Percentiles rank a stretch among this genome's conserved stretches.
Evolutionary conservation across 202 grass and related monocot species (phyloP).

Genomic region (Setaria italica): DNA sequence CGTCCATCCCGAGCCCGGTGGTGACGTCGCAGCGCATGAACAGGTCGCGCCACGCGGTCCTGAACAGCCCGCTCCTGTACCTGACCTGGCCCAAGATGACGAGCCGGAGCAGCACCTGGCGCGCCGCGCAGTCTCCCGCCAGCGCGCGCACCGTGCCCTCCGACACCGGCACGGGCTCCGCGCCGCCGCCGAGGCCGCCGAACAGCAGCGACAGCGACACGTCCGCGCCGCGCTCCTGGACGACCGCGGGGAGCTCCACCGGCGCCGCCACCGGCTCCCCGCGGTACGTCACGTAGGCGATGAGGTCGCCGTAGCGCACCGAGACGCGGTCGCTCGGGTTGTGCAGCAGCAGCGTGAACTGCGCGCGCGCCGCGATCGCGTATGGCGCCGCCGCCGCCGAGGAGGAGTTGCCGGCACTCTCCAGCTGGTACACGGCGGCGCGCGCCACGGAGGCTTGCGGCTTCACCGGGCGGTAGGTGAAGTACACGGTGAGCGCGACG

Average conservation of each 20-base stretch:
- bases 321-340: constrained; percentile 71
- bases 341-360: constrained; percentile 73
- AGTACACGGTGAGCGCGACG: constrained; percentile 50
- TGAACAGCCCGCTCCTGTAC: constrained; percentile 68
- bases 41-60: constrained; percentile 58
- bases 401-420: background rate
- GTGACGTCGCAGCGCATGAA: constrained; percentile 68
- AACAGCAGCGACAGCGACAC: constrained; percentile 60
- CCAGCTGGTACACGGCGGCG: constrained; percentile 57
- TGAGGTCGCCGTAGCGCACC: constrained; percentile 61
- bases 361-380: constrained; percentile 52
- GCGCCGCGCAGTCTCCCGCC: constrained; percentile 51
- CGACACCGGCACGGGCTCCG: constrained; percentile 62
- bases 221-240: constrained; percentile 59
- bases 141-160: constrained; percentile 48
- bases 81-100: constrained; percentile 66
- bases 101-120: constrained; percentile 62
- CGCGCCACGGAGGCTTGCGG: constrained; percentile 62
- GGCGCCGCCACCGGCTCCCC: constrained; percentile 62
- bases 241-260: constrained; percentile 46
- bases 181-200: constrained; percentile 49
- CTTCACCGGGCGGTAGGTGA: constrained; percentile 66
- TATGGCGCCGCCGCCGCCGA: background rate
- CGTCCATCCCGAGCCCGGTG: constrained; percentile 45
- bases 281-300: constrained; percentile 62